phyloP scores from a whole-genome alignment of 176 grass and related monocot genomes.

The Echinochloa phyllopogon region DNA sequence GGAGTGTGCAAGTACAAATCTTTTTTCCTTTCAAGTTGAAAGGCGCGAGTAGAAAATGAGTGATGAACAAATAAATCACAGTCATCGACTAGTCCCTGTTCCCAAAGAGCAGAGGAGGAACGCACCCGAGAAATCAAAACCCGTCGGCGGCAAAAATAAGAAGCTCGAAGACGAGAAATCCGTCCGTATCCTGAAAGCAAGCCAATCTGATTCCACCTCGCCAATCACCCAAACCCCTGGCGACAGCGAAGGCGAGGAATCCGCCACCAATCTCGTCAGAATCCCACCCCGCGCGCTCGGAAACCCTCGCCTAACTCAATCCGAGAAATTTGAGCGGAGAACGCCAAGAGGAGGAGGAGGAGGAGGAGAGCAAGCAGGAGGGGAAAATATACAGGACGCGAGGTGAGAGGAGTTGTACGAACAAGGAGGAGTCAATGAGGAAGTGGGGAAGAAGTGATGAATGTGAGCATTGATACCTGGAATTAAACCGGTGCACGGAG shows the following conservation, averaged over 20 bases:
- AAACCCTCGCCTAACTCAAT: neutral
- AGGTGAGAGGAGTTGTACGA: neutral
- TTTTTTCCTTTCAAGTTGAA: neutral
- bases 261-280: neutral
- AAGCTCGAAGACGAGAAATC: neutral
- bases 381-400: too few species aligned
- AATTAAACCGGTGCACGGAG: conserved; percentile 53
- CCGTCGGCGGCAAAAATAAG: neutral
- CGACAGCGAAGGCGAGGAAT: neutral
- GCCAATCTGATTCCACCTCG: neutral
- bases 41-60: neutral
- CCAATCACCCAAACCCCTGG: conserved; percentile 22
- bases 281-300: neutral
- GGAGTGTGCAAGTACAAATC: neutral
- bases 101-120: conserved; percentile 6
- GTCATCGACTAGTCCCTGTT: conserved; percentile 15
- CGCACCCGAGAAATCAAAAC: conserved; percentile 28
- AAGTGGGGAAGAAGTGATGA: conserved; percentile 6
- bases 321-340: neutral
- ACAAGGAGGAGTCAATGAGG: conserved; percentile 2
- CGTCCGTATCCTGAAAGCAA: neutral
- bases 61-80: neutral
- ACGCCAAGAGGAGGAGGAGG: neutral
- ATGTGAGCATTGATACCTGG: conserved; percentile 67
- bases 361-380: too few species aligned